Conservation (phyloP, 345 rosid genomes). For the Eutrema yunnanense region DNA sequence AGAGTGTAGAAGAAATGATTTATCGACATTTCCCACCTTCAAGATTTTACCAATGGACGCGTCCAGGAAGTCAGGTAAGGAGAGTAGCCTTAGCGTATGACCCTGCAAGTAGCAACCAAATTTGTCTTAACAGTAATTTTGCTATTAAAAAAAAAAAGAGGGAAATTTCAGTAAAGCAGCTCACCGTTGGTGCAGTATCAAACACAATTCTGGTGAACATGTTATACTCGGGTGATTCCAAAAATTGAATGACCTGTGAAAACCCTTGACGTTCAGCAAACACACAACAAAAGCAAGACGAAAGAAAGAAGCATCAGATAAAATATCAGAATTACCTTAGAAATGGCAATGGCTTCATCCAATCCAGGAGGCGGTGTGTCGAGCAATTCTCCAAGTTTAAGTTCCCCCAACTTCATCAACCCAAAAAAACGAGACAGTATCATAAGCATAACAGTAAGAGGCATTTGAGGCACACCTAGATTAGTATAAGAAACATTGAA, state of each 20-base stretch:
- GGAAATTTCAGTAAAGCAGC: conserved; percentile 11
- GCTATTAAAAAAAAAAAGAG: not conserved
- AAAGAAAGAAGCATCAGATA: conserved; percentile 1
- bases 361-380: conserved; percentile 99
- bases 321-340: conserved; percentile 46
- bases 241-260: conserved; percentile 91
- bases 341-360: conserved; percentile 98
- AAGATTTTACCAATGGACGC: conserved; percentile 95
- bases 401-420: conserved; percentile 68
- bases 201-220: conserved; percentile 93
- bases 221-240: conserved; percentile 80
- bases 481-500: not conserved
- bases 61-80: conserved; percentile 92
- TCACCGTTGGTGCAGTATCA: conserved; percentile 98
- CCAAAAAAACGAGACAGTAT: not conserved
- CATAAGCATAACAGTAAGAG: not conserved
- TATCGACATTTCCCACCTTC: conserved; percentile 45
- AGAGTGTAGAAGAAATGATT: not conserved
- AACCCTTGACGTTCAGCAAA: conserved; percentile 14
- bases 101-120: conserved; percentile 46
- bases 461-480: not conserved
- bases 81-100: conserved; percentile 82
- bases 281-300: not conserved
- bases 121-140: not conserved
- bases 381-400: conserved; percentile 85